Evolutionary conservation across 2,329 filamentous ascomycete genomes (phyloP), one percentile per base, ranked within the genome.

Genomic region (Hymenoscyphus fructigenus): DNA sequence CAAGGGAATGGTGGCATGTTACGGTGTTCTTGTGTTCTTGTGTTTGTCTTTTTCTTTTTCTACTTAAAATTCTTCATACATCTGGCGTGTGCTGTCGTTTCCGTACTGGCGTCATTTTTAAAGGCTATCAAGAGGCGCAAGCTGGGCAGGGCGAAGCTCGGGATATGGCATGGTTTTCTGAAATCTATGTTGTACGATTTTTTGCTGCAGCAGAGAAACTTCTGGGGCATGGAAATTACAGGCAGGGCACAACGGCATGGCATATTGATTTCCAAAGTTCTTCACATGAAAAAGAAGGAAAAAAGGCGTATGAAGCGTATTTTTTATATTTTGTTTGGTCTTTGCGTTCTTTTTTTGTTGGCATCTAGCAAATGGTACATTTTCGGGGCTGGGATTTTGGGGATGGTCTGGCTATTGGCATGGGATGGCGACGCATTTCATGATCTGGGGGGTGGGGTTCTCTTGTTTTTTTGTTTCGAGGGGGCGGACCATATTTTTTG

Each of bases 1-100:
- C 62, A 71, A 66, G 59, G 64, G 66, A 65, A 64, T 60, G 69
- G 66, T 67, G 69, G 71, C 70, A 74, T 74, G 68, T 72, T 69
- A 57, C 60, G 68, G 69, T 74, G 71, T 69, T 72, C 58, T 64
- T 67, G 61, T 59, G 62, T 68, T 56, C 50, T 68, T 29, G 23
- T 67, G 70, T 63, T 66, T 60, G 67, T 68, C 34, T 63, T 58
- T 62, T 62, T 57, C 50, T 36, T 57, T 59, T 61, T 62, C 67
- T n/a, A 15, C 3, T 44, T 44, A 44, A 44, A 50, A 50, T 10
- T 50, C 9, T 23, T 23, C n/a, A 50, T 50, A 50, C 65, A 67
- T 70, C 63, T 66, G 67, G 68, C 65, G 68, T 61, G 65, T 66
- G 58, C 70, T 69, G 67, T 72, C 68, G 68, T 74, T 72, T 71